Evolutionary conservation across 192 early-diverging fungal species (phyloP).

Genomic region (Coemansia sp.): DNA sequence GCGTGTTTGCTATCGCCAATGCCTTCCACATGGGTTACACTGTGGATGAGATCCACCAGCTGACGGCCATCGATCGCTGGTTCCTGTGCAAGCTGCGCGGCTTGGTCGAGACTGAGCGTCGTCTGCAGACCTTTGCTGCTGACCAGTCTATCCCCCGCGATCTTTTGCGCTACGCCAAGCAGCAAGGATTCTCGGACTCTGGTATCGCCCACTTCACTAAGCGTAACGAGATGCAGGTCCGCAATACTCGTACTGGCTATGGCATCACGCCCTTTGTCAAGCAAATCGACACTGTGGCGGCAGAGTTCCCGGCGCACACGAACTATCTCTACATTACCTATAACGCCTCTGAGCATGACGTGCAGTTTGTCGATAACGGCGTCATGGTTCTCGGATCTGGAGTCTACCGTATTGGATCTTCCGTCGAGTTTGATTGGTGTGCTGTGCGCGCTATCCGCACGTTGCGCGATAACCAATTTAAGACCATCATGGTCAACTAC

Average conservation of each 20-base stretch:
- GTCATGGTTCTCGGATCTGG: slow-evolving; percentile 96
- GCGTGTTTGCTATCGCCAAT: slow-evolving; percentile 95
- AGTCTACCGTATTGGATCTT: slow-evolving; percentile 97
- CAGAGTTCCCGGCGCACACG: slow-evolving; percentile 96
- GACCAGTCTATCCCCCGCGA: slow-evolving; percentile 58
- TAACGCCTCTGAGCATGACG: slow-evolving; percentile 91
- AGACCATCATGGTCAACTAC: slow-evolving; percentile 99
- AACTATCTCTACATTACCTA: slow-evolving; percentile 99
- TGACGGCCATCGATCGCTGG: slow-evolving; percentile 96
- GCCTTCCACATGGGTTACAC: slow-evolving; percentile 91
- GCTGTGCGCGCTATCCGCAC: slow-evolving; percentile 95
- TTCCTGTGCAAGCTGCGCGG: slow-evolving; percentile 93
- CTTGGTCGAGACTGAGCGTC: slow-evolving; percentile 81
- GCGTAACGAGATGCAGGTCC: slow-evolving; percentile 86
- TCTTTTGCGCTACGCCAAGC: slow-evolving; percentile 79
- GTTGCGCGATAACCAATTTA: slow-evolving; percentile 78
- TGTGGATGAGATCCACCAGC: slow-evolving; percentile 85
- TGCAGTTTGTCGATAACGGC: slow-evolving; percentile 90
- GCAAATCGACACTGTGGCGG: slow-evolving; percentile 98
- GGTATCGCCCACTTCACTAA: slow-evolving; percentile 57
- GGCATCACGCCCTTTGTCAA: slow-evolving; percentile 94
- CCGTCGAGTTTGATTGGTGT: slow-evolving; percentile 99
- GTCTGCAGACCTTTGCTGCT: slow-evolving; percentile 49
- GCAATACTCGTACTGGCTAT: slow-evolving; percentile 75
- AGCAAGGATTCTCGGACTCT: slow-evolving; percentile 93